A percentile compares a stretch with the other conserved stretches of the same genome.
phyloP scores from a whole-genome alignment of 768 basidiomycete species.

The Leccinum rimulosum region DNA sequence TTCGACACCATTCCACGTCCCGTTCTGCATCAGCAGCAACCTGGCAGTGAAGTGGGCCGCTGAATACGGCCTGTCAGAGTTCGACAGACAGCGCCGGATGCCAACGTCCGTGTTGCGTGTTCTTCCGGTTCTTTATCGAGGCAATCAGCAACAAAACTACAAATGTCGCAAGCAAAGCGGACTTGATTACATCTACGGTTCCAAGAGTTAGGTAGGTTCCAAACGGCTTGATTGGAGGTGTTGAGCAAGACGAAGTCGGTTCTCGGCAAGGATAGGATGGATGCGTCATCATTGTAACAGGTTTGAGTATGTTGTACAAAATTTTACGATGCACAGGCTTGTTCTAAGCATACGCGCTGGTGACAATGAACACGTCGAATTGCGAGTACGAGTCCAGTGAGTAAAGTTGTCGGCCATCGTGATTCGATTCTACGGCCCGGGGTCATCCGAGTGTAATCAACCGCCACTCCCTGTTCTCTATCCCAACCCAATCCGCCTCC shows the following conservation, averaged over 20 bases:
- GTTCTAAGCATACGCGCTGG: too few relatives aligned
- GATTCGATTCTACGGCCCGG: not conserved
- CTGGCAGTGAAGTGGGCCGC: too few relatives aligned
- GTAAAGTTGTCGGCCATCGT: too few relatives aligned
- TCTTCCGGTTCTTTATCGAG: slow-evolving; percentile 10
- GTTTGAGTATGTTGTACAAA: slow-evolving; percentile 9
- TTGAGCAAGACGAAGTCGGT: not conserved
- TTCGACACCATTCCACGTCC: too few relatives aligned
- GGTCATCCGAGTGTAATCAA: not conserved
- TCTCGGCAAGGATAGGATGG: slow-evolving; percentile 5
- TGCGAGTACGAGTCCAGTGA: not conserved
- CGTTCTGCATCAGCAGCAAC: too few relatives aligned
- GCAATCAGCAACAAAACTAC: slow-evolving; percentile 11
- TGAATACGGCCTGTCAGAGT: too few relatives aligned
- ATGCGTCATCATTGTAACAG: not conserved
- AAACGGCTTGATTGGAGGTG: not conserved
- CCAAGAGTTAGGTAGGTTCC: too few relatives aligned
- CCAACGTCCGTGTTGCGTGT: too few relatives aligned
- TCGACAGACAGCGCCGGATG: too few relatives aligned
- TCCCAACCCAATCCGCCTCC: not conserved
- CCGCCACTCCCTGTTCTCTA: slow-evolving; percentile 16
- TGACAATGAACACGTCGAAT: not conserved
- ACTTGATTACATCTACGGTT: slow-evolving; percentile 12
- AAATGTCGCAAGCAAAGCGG: slow-evolving; percentile 10
- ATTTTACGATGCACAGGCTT: not conserved